A percentile compares a stretch with the other conserved stretches of the same genome.
Conservation (phyloP, 192 early-diverging fungal species). For the Nowakowskiella sp. region DNA sequence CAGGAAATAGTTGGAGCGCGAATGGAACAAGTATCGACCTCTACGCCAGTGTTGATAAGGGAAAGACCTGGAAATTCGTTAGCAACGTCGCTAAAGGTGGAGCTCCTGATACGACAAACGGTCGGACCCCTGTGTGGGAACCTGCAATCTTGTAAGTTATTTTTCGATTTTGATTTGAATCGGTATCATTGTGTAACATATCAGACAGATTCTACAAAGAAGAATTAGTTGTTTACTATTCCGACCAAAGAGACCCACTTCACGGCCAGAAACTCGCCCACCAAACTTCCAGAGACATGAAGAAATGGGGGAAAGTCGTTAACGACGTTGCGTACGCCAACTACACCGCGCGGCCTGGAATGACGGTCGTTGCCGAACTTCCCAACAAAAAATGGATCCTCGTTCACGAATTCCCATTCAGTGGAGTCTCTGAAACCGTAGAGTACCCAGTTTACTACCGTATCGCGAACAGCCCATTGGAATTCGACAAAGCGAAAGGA, state of each 20-base stretch:
- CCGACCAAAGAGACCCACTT: no score
- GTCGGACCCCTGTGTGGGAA: not conserved
- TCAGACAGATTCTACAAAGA: no score
- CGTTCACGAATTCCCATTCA: not conserved
- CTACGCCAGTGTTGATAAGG: not conserved
- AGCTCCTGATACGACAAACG: no score
- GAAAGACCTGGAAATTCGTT: not conserved
- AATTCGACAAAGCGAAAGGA: not conserved
- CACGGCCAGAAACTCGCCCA: not conserved
- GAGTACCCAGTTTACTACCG: not conserved
- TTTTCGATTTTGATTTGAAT: not conserved
- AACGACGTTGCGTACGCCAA: not conserved
- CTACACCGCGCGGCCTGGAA: not conserved
- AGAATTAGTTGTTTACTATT: no score
- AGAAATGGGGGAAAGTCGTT: not conserved
- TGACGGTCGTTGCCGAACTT: not conserved
- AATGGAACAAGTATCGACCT: not conserved
- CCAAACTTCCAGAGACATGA: not conserved
- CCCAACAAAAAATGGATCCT: not conserved
- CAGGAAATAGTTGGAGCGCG: not conserved
- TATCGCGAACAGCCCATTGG: not conserved
- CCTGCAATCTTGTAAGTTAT: not conserved
- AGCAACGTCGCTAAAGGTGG: not conserved
- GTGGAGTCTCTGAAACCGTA: not conserved
- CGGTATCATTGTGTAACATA: no score